phyloP scores from a whole-genome alignment of 2,329 filamentous ascomycete species.

The Podosphaera fusca region DNA sequence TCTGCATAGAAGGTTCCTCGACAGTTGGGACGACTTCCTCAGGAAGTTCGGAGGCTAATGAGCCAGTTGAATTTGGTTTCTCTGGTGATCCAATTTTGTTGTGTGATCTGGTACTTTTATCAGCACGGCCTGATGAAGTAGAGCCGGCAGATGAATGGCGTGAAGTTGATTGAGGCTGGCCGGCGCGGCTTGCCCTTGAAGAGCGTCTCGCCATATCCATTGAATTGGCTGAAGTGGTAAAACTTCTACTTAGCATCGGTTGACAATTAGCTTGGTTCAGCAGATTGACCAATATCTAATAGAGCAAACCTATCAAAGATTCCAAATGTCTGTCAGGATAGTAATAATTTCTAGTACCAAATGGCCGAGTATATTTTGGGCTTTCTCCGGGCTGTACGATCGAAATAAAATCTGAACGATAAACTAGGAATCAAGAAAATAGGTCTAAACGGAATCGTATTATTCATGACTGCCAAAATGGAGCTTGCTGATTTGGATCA shows the following conservation, averaged over 20 bases:
- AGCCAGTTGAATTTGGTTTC: conserved; percentile 53
- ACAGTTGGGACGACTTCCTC: conserved; percentile 31
- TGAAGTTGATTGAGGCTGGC: conserved; percentile 46
- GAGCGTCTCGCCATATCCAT: conserved; percentile 51
- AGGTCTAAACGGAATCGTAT: too few species aligned
- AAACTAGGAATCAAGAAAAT: too few species aligned
- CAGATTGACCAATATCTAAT: too few species aligned
- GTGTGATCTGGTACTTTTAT: conserved; percentile 49
- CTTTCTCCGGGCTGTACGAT: too few species aligned
- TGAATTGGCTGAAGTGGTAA: background rate
- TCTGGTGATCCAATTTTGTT: conserved; percentile 50
- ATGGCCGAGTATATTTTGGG: background rate
- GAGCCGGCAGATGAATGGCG: conserved; percentile 60
- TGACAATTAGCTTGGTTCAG: too few species aligned
- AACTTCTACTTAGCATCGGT: too few species aligned
- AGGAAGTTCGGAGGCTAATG: conserved; percentile 44
- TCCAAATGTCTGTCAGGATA: background rate
- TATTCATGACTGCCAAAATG: too few species aligned
- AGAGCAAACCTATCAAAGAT: too few species aligned
- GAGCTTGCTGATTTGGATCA: too few species aligned
- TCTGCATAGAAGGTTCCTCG: conserved; percentile 38
- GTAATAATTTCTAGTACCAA: background rate
- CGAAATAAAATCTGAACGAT: too few species aligned
- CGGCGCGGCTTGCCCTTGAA: conserved; percentile 71
- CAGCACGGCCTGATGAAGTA: conserved; percentile 51